Evolutionary conservation across 305 asterid genomes (phyloP).

Genomic region (Fraxinus ornus): DNA sequence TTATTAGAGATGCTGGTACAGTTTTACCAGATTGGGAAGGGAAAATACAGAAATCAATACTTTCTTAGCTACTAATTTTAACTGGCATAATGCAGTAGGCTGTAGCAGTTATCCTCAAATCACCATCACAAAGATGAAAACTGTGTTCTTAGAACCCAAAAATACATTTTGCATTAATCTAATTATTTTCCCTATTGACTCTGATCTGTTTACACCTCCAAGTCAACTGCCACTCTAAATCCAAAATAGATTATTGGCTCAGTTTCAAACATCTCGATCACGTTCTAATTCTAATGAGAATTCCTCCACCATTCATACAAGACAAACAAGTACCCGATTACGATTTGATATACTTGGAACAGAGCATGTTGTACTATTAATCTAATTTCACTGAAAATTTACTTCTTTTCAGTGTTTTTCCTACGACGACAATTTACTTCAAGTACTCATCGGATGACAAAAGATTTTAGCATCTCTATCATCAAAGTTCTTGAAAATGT

Average conservation of each 20-base stretch:
- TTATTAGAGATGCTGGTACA: neutral
- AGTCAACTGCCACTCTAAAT: neutral
- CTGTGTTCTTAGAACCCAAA: neutral
- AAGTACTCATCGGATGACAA: neutral
- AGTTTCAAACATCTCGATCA: neutral
- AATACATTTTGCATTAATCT: neutral
- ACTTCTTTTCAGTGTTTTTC: neutral
- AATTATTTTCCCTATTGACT: neutral
- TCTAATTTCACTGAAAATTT: neutral
- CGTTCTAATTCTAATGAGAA: neutral
- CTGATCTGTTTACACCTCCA: neutral
- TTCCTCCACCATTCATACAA: neutral
- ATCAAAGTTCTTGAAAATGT: neutral
- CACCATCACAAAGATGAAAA: neutral
- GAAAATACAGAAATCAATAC: neutral
- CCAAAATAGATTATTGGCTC: neutral
- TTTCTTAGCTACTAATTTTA: neutral
- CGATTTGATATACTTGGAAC: neutral
- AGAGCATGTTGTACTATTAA: neutral
- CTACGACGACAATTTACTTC: neutral
- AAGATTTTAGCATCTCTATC: neutral
- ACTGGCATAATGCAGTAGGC: neutral
- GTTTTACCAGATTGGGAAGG: neutral
- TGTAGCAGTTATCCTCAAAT: constrained; percentile 3
- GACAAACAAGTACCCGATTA: neutral